A percentile compares a stretch with the other conserved stretches of the same genome.
phyloP scores from a whole-genome alignment of 176 grass and related monocot species.

The Guadua angustifolia region DNA sequence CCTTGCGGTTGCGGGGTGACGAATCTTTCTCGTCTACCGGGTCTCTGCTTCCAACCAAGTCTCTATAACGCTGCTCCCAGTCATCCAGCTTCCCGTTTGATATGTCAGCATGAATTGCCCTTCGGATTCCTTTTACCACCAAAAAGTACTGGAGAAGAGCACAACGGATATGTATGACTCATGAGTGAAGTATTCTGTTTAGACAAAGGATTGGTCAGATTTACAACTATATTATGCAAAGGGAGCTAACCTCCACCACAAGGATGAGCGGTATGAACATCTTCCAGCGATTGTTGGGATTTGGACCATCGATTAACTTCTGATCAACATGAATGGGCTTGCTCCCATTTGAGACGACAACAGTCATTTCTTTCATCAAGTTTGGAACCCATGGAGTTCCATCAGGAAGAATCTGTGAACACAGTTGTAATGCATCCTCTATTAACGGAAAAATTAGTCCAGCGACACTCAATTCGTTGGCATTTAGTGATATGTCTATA shows the following conservation, averaged over 20 bases:
- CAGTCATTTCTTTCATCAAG: slow-evolving; percentile 81
- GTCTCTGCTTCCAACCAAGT: slow-evolving; percentile 59
- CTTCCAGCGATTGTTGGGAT: slow-evolving; percentile 86
- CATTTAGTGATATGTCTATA: too few relatives aligned
- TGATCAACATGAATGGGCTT: slow-evolving; percentile 79
- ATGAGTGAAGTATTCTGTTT: slow-evolving; percentile 11
- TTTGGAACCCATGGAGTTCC: slow-evolving; percentile 87
- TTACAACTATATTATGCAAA: slow-evolving; percentile 25
- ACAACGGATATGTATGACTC: not conserved
- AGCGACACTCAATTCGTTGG: too few relatives aligned
- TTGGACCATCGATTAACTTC: slow-evolving; percentile 89
- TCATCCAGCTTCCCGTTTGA: slow-evolving; percentile 63
- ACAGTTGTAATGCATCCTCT: slow-evolving; percentile 24
- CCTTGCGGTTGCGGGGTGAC: slow-evolving; percentile 34
- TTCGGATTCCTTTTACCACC: slow-evolving; percentile 75
- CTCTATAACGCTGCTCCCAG: slow-evolving; percentile 82
- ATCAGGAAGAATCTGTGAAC: slow-evolving; percentile 77
- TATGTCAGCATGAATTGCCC: slow-evolving; percentile 62
- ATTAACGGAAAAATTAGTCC: too few relatives aligned
- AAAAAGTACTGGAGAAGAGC: slow-evolving; percentile 74
- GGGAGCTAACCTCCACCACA: slow-evolving; percentile 61
- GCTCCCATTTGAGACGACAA: slow-evolving; percentile 82
- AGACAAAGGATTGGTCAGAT: not conserved
- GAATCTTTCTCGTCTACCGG: slow-evolving; percentile 44
- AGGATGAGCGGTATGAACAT: slow-evolving; percentile 83